Base-by-base conservation (phyloP, 306 rosid genomes). In the Parietaria judaica region DNA sequence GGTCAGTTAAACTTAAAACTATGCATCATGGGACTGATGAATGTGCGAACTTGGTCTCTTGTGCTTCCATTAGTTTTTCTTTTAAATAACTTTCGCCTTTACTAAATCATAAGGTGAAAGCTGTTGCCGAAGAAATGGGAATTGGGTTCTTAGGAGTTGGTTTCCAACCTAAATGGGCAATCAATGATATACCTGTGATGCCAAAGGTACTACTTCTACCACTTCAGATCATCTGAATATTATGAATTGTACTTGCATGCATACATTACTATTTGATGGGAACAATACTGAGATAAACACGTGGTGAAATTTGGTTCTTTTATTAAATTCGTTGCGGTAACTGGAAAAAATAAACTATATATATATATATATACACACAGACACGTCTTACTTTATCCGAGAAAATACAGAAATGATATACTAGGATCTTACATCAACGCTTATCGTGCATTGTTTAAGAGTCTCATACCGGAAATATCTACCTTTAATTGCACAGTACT, bases 71-170 rank as follows among this genome's bases (percentile, higher is more conserved):
- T 41, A 41, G 14, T 35, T 69, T 54, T 54, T 5, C 16, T 23
- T 23, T 23, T 23, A 23, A 23, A 0, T 23, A 23, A 23, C 31
- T 23, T 23, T 23, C 1, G 31, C 36, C 74, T 64, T 63, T 51
- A 39, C 6, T 17, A 52, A 37, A 49, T 76, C 56, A 14, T 13
- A 62, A 94, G 99, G 97, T 88, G 50, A 94, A 94, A 76, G 97
- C 99, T 71, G 94, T 89, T 67, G 77, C 95, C 12, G 99, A 94
- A 83, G 99, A 94, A 81, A 89, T 94, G 99, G 94, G 95, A 71
- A 84, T 86, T 60, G 99, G 99, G 67, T 94, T 94, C 81, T 79
- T 94, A 65, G 99, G 99, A 66, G 81, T 94, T 56, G 99, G 99
- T 76, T 94, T 94, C 84, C 99, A 88, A 82, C 97, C 99, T n/a